Conservation (phyloP, 139 green algal species). For the Gonium pectorale region DNA sequence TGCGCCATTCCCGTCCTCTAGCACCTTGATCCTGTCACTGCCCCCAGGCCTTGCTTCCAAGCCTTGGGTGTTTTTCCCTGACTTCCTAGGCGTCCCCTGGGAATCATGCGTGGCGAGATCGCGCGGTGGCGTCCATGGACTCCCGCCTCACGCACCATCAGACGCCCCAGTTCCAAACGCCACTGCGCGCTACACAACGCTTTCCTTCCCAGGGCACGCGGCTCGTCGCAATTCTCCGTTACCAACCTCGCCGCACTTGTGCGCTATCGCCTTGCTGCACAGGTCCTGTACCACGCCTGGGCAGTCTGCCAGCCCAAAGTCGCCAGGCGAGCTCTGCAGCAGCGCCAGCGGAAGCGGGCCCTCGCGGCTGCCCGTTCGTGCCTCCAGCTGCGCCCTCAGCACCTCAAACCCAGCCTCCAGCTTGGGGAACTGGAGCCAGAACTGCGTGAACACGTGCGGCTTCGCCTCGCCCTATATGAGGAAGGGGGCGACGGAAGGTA, state of each 20-base stretch:
- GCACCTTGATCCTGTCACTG: too few species aligned
- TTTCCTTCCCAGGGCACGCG: too few species aligned
- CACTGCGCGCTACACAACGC: too few species aligned
- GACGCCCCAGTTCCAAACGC: too few species aligned
- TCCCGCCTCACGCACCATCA: too few species aligned
- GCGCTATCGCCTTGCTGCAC: background rate
- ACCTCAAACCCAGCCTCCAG: constrained; percentile 35
- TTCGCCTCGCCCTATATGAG: constrained; percentile 18
- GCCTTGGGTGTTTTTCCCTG: too few species aligned
- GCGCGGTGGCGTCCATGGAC: too few species aligned
- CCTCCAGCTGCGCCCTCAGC: constrained; percentile 23
- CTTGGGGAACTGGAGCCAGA: constrained; percentile 48
- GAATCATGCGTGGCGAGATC: too few species aligned
- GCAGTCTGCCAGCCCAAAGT: background rate
- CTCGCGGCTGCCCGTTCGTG: constrained; percentile 27
- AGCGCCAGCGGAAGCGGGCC: constrained; percentile 23
- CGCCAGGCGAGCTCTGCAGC: background rate
- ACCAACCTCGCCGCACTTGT: constrained; percentile 12
- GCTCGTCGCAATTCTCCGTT: background rate
- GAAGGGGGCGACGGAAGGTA: background rate
- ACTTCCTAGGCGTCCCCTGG: too few species aligned
- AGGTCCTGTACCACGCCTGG: background rate
- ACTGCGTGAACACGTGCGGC: constrained; percentile 44
- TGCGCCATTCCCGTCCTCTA: too few species aligned
- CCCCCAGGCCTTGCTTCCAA: too few species aligned